These are phyloP conservation scores for Diutina ranongensis DNA, from an alignment of 1,139 yeast species.

Conservation along the genomic window DNA sequence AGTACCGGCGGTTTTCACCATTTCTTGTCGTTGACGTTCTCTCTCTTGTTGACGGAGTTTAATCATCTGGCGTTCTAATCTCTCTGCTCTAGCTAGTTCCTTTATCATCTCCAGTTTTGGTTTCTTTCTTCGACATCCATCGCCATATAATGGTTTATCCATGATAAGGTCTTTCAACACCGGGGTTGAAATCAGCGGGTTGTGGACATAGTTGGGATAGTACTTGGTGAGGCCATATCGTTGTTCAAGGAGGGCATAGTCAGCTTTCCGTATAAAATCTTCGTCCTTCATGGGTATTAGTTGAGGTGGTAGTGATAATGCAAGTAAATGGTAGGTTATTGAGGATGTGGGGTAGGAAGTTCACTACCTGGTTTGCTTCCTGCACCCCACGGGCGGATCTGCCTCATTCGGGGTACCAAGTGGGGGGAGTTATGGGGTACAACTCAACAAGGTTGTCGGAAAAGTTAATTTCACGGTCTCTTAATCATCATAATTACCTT, in stretches of 20 bases:
- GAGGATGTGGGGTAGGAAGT: neutral
- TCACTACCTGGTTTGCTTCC: neutral
- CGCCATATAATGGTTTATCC: constrained; percentile 29
- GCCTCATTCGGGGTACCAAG: neutral
- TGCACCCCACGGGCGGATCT: neutral
- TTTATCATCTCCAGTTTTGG: neutral
- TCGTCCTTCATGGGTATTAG: constrained; percentile 9
- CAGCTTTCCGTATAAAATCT: constrained; percentile 16
- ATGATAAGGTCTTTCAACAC: constrained; percentile 22
- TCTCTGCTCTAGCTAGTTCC: neutral
- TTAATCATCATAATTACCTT: too few relatives aligned
- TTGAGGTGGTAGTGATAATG: neutral
- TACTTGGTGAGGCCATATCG: constrained; percentile 27
- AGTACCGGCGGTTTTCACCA: too few relatives aligned
- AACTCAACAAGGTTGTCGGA: too few relatives aligned
- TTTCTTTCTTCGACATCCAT: constrained; percentile 6
- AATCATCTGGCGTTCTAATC: neutral
- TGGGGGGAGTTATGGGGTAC: neutral
- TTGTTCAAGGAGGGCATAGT: constrained; percentile 28
- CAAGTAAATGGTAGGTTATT: neutral
- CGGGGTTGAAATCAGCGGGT: constrained; percentile 28
- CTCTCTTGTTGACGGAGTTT: neutral
- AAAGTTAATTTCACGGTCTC: too few relatives aligned
- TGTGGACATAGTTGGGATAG: constrained; percentile 30
- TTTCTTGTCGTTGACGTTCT: neutral